Base-by-base conservation (phyloP, 179 eudicot species). In the Carnegiea gigantea region DNA sequence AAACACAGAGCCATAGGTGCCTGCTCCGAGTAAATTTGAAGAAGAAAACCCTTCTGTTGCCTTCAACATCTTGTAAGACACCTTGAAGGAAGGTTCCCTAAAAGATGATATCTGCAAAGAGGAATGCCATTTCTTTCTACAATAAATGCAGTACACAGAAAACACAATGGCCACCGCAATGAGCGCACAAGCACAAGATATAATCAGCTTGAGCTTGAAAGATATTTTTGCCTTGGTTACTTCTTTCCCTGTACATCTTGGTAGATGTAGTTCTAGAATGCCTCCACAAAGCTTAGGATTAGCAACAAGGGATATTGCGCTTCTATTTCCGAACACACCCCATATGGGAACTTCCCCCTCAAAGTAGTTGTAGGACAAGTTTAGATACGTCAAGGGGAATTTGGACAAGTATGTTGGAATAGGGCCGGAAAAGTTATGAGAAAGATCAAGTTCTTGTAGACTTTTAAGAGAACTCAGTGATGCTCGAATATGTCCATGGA, bases 251-350 rank as follows among this genome's bases (percentile, higher is more conserved):
- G 46, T 30, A 54, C 81, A 82, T 70, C n/a, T 76, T 7, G 79
- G 79, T 1, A 83, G 70, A 59, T 49, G 86, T 3, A 82, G 73
- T 48, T 72, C 60, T 6, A 36, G 38, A 10, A 81, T 24, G 10
- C 86, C 86, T 30, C 86, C 86, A 48, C 86, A 84, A 8, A 84
- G 73, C 76, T 15, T 57, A 2, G 24, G 28, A 62, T 83, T 83
- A 21, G 77, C 83, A 53, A n/a, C 24, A 38, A 84, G 81, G 28
- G 70, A 77, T 38, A 81, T 23, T 28, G 73, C 43, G 9, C 43
- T 68, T 28, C 40, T 75, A 80, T 40, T 80, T 3, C 15, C 70
- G 53, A 77, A 36, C 17, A 74, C 77, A 18, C 75, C 75, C 9
- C 44, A 2, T 13, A 9, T 4, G 0, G 49, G 75, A 38, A 71